Evolutionary conservation across 352 stramenopile genomes (phyloP).

Genomic region (Pythium monospermum): DNA sequence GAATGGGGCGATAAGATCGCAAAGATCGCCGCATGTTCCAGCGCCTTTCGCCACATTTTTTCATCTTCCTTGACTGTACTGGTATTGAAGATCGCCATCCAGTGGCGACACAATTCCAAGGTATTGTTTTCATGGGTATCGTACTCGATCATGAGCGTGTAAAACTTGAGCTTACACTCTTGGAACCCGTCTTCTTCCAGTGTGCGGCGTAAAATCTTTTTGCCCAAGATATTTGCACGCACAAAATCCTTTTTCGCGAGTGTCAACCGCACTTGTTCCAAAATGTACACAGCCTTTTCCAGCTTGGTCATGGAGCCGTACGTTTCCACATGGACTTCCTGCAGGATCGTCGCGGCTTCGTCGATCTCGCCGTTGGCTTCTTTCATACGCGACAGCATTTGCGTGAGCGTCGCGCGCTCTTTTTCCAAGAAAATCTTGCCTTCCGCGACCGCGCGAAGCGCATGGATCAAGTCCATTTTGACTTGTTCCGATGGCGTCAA

Average conservation of each 20-base stretch:
- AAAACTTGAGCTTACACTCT: constrained; percentile 97
- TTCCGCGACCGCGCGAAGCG: constrained; percentile 92
- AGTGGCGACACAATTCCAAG: constrained; percentile 90
- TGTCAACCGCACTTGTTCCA: constrained; percentile 97
- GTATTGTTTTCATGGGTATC: constrained; percentile 95
- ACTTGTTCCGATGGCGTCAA: constrained; percentile 78
- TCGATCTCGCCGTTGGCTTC: constrained; percentile 91
- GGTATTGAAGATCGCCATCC: constrained; percentile 81
- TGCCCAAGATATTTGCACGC: constrained; percentile 93
- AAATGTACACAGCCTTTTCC: constrained; percentile 98
- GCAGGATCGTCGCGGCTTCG: constrained; percentile 92
- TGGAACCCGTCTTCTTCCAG: constrained; percentile 94
- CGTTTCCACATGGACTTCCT: constrained; percentile 98
- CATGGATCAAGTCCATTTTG: constrained; percentile 92
- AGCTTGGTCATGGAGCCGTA: constrained; percentile 98
- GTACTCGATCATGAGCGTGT: constrained; percentile 95
- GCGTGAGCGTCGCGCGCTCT: constrained; percentile 91
- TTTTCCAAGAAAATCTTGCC: constrained; percentile 98
- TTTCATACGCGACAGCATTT: constrained; percentile 91
- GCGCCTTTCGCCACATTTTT: constrained; percentile 60
- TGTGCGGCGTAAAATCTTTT: constrained; percentile 95
- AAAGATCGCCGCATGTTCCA: constrained; percentile 77
- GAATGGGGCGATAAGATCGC: constrained; percentile 69
- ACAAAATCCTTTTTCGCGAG: constrained; percentile 97
- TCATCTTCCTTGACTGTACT: constrained; percentile 63